Conservation (phyloP, 2,329 filamentous ascomycete species). For the Cladosporium colombiae region DNA sequence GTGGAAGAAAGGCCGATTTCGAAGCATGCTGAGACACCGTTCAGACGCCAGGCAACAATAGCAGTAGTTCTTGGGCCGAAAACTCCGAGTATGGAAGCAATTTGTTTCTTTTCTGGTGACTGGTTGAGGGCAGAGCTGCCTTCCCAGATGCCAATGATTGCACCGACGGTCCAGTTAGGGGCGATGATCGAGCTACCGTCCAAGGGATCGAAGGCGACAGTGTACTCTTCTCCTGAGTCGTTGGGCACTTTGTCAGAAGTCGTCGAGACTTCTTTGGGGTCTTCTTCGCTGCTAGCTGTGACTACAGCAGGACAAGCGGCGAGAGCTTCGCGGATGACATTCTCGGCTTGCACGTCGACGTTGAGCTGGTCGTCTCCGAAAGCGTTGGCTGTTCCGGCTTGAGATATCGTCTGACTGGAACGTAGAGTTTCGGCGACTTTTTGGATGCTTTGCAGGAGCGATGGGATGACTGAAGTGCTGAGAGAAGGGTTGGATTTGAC, state of each 20-base stretch:
- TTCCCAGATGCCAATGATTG: constrained; percentile 61
- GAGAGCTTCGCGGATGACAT: constrained; percentile 49
- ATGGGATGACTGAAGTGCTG: constrained; percentile 49
- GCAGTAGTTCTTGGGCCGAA: constrained; percentile 44
- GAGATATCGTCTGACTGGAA: constrained; percentile 49
- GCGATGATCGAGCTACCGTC: constrained; percentile 62
- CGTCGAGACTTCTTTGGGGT: constrained; percentile 41
- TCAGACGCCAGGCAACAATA: constrained; percentile 54
- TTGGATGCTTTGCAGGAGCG: constrained; percentile 49
- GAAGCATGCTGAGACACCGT: constrained; percentile 46
- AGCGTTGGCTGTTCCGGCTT: constrained; percentile 54
- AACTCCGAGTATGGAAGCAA: constrained; percentile 39
- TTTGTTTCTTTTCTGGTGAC: constrained; percentile 29
- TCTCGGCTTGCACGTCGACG: constrained; percentile 57
- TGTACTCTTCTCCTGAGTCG: constrained; percentile 50
- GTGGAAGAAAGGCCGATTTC: constrained; percentile 49
- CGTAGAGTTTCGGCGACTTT: constrained; percentile 50
- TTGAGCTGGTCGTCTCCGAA: constrained; percentile 64
- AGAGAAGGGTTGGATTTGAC: constrained; percentile 3
- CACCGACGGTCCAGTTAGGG: constrained; percentile 47
- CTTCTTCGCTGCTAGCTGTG: constrained; percentile 62
- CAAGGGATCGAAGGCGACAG: constrained; percentile 63
- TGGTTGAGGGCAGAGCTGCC: constrained; percentile 32
- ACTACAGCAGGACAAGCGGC: constrained; percentile 48
- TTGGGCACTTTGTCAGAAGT: constrained; percentile 43